Base-by-base conservation (phyloP, 495 filamentous ascomycete genomes). In the Margaritispora aquatica region DNA sequence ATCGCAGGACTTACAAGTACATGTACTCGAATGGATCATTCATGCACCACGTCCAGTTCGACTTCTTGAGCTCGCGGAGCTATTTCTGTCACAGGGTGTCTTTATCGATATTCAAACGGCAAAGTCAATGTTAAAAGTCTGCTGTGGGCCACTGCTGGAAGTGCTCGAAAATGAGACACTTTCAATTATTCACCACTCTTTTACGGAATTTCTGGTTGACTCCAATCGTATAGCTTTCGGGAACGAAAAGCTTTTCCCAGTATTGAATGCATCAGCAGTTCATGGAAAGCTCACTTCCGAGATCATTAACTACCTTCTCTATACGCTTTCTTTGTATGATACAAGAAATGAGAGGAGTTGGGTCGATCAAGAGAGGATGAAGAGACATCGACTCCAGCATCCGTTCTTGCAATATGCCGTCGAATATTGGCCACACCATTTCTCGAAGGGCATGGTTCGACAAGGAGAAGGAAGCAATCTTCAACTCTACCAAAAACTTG, bases 111-210 rank as follows among this genome's bases (percentile, higher is more conserved):
- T 62, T 1, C 31, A 61, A 10, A 63, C 66, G 46, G 59, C 68
- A 27, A 74, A 72, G 57, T 29, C 57, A 0, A 46, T 69, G 2
- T 58, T 73, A 2, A 58, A 66, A n/a, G 51, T 54, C 10, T 65
- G 63, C 23, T 80, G 77, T 64, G 80, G 79, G 2, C 76, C 79
- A 11, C 65, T 83, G 24, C 68, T 83, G 0, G 74, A 81, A 55
- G 71, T 82, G 24, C 65, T 75, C 1, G 66, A 69, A 15, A 76
- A 82, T 50, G 78, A 82, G 59, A 78, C 75, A 0, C 68, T 82
- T 19, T 73, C 61, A 15, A 69, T 81, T 4, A 69, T 81, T 26
- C 80, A 83, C 48, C 80, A 81, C 62, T 80, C 78, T n/a, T 73
- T 82, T 23, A 80, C 77, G 1, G 80, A 82, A 57, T 82, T 74